phyloP scores from a whole-genome alignment of 2,329 filamentous ascomycete genomes.

The Trichothecium roseum region DNA sequence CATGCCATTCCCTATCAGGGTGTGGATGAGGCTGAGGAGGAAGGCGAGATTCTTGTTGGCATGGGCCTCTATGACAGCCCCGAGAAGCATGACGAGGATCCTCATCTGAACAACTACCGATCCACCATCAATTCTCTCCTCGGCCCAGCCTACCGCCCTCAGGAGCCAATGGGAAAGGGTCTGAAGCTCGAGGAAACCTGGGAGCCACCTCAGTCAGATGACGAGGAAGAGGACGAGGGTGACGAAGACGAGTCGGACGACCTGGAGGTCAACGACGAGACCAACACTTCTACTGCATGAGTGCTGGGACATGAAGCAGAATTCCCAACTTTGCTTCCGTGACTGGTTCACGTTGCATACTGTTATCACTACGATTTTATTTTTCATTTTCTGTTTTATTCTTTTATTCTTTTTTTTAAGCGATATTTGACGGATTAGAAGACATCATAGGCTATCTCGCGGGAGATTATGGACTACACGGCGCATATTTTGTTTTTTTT shows the following conservation, averaged over 20 bases:
- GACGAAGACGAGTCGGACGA: conserved; percentile 24
- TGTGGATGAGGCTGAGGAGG: conserved; percentile 42
- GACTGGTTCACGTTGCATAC: too few relatives aligned
- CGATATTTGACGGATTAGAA: too few relatives aligned
- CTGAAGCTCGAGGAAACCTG: conserved; percentile 74
- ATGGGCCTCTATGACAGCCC: conserved; percentile 74
- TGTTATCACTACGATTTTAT: neutral
- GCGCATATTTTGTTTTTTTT: neutral
- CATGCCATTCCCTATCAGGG: conserved; percentile 38
- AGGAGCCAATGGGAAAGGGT: conserved; percentile 54
- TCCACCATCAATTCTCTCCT: conserved; percentile 45
- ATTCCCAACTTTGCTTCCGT: too few relatives aligned
- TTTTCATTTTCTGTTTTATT: too few relatives aligned
- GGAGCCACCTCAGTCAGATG: conserved; percentile 57
- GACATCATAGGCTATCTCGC: neutral
- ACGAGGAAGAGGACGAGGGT: conserved; percentile 42
- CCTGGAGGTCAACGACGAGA: neutral
- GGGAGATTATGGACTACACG: neutral
- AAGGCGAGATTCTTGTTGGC: conserved; percentile 66
- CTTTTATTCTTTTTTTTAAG: too few relatives aligned
- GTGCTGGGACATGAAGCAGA: too few relatives aligned
- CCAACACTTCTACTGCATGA: neutral
- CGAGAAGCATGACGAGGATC: conserved; percentile 40
- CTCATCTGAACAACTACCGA: conserved; percentile 42
- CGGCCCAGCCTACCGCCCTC: conserved; percentile 33